A percentile compares a stretch with the other conserved stretches of the same genome.
These are phyloP conservation scores for Talaromyces sp. DNA, from an alignment of 2,329 filamentous ascomycete genomes.

Conservation along the genomic window DNA sequence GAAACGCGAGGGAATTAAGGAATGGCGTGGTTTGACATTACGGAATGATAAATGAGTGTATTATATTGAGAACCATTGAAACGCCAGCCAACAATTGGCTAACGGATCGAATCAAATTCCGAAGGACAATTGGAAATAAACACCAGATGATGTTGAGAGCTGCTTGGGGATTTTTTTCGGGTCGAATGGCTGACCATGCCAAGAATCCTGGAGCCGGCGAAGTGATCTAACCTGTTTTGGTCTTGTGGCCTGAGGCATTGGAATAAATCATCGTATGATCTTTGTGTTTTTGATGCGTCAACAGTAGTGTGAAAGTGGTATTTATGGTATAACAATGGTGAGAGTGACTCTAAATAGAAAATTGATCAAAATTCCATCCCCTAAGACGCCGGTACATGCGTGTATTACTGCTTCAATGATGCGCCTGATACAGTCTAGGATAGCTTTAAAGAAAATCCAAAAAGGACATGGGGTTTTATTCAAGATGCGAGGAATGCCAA, in stretches of 20 bases:
- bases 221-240: not conserved
- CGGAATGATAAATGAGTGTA: not conserved
- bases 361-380: not conserved
- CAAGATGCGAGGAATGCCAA: not conserved
- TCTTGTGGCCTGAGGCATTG: not conserved
- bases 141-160: not conserved
- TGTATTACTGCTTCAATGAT: not conserved
- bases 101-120: not conserved
- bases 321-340: not conserved
- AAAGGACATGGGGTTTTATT: not conserved
- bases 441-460: not conserved
- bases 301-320: not conserved
- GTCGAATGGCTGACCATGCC: not conserved
- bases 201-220: constrained; percentile 8
- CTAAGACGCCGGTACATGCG: not conserved
- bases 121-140: not conserved
- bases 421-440: not conserved
- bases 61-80: not conserved
- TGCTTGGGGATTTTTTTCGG: constrained; percentile 11
- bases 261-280: not conserved
- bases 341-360: not conserved
- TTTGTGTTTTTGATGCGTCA: not conserved
- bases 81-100: not conserved
- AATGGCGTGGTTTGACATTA: constrained; percentile 4
- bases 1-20: not conserved